phyloP scores from a whole-genome alignment of 31 red algal genomes.

The Odonthalia washingtoniensis region DNA sequence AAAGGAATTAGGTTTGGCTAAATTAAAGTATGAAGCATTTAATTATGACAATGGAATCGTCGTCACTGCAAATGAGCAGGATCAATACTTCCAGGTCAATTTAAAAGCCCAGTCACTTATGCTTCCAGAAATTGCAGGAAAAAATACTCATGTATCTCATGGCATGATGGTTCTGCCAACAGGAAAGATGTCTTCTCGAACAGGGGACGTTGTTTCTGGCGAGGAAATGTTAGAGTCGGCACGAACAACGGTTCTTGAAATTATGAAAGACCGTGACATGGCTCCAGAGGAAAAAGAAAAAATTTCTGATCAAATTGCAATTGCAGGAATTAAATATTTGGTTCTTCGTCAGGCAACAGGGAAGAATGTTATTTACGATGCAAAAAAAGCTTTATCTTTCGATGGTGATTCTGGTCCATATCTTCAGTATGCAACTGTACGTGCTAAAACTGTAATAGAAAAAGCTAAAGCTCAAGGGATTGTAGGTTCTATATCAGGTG shows the following conservation, averaged over 20 bases:
- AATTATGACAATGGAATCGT: neutral
- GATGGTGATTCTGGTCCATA: neutral
- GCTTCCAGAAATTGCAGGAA: neutral
- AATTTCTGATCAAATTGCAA: neutral
- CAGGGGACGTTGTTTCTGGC: neutral
- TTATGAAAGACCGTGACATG: neutral
- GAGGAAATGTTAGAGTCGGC: neutral
- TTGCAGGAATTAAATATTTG: neutral
- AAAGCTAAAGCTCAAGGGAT: neutral
- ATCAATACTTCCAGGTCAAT: neutral
- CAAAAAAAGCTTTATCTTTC: neutral
- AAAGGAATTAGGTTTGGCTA: neutral
- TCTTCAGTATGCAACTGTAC: neutral
- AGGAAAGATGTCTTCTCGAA: constrained; percentile 4
- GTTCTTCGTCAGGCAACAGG: neutral
- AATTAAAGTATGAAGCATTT: neutral
- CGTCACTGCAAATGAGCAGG: neutral
- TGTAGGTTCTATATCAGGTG: too few species aligned
- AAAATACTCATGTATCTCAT: neutral
- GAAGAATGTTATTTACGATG: neutral
- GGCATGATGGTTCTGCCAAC: neutral
- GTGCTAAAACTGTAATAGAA: neutral
- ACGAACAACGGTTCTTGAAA: neutral
- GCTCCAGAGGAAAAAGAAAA: neutral
- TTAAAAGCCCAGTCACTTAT: neutral